Conservation (phyloP, 768 basidiomycete genomes). For the Roridomyces roridus region DNA sequence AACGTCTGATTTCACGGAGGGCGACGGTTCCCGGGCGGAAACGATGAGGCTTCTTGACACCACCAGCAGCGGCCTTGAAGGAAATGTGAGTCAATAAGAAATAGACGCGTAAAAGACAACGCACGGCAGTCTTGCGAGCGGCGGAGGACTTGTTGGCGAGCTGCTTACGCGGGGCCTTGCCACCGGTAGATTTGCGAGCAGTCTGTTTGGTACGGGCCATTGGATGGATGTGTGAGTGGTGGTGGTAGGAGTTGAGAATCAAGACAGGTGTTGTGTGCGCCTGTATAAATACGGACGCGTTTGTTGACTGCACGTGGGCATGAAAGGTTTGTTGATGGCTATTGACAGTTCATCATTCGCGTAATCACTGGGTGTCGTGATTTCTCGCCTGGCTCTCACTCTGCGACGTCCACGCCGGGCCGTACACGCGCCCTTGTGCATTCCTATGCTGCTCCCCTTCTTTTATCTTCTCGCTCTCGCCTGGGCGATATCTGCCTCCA, state of each 20-base stretch:
- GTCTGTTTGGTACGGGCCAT: constrained; percentile 87
- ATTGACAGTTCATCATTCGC: background rate
- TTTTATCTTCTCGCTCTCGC: constrained; percentile 51
- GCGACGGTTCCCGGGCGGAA: too few species aligned
- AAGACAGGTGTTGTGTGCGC: background rate
- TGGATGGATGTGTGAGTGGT: constrained; percentile 31
- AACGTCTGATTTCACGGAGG: too few species aligned
- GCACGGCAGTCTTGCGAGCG: constrained; percentile 63
- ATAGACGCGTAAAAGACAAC: constrained; percentile 37
- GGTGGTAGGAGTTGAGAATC: constrained; percentile 17
- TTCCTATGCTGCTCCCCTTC: constrained; percentile 71
- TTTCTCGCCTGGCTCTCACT: background rate
- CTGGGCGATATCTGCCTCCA: constrained; percentile 45
- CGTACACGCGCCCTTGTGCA: constrained; percentile 43
- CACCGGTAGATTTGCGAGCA: constrained; percentile 38
- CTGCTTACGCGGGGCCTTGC: constrained; percentile 85
- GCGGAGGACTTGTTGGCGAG: constrained; percentile 71
- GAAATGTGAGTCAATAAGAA: constrained; percentile 35
- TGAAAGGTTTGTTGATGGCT: background rate
- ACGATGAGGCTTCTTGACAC: constrained; percentile 98
- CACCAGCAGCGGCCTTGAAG: constrained; percentile 75
- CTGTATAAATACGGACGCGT: constrained; percentile 36
- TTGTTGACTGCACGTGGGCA: background rate
- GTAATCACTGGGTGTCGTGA: too few species aligned
- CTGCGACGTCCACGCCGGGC: constrained; percentile 9